phyloP scores from a whole-genome alignment of 805 yeast species.

The Saccharomyces jurei region DNA sequence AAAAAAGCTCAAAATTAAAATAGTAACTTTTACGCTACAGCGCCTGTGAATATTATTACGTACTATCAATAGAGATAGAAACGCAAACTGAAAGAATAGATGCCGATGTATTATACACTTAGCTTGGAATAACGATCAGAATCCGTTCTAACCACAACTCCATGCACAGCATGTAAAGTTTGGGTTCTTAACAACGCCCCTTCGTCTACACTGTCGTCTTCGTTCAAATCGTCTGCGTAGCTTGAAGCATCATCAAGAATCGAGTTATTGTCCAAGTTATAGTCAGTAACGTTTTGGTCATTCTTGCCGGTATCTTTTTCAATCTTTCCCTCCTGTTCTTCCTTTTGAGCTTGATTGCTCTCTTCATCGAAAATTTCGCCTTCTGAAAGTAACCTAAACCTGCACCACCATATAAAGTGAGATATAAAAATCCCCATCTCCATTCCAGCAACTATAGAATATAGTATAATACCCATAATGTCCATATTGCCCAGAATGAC shows the following conservation, averaged over 20 bases:
- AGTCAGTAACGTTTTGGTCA: background rate
- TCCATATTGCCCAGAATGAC: slow-evolving; percentile 57
- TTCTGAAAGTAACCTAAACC: slow-evolving; percentile 31
- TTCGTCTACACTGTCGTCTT: background rate
- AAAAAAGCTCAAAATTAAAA: background rate
- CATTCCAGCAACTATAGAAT: slow-evolving; percentile 60
- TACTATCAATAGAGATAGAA: background rate
- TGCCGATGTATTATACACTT: background rate
- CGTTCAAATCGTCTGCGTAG: background rate
- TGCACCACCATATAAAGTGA: slow-evolving; percentile 61
- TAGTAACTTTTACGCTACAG: background rate
- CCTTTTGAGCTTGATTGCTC: background rate
- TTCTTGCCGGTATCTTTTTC: background rate
- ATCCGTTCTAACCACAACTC: background rate
- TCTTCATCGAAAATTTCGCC: slow-evolving; percentile 1
- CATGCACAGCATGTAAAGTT: background rate
- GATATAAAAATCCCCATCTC: slow-evolving; percentile 71
- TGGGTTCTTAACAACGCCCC: background rate
- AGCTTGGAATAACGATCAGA: background rate
- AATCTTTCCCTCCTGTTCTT: background rate
- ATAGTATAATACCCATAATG: slow-evolving; percentile 70
- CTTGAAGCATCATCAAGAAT: background rate
- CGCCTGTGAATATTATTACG: background rate
- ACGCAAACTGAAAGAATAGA: background rate
- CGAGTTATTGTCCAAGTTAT: background rate